A percentile compares a stretch with the other conserved stretches of the same genome.
These are phyloP conservation scores for Triticum timopheevii DNA, from an alignment of 176 grass and related monocot genomes.

Conservation along the genomic window DNA sequence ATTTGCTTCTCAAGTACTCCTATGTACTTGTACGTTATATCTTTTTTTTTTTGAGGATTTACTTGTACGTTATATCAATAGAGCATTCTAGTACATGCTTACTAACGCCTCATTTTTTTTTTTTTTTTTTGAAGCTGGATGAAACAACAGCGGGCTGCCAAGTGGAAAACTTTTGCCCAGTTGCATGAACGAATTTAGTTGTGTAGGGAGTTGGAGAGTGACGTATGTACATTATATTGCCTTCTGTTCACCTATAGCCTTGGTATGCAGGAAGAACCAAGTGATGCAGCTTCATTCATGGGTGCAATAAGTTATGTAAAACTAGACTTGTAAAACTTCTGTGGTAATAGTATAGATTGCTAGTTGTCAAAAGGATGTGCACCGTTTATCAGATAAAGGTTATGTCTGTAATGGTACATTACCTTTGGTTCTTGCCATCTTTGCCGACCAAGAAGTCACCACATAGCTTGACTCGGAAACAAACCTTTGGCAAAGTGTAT, in stretches of 20 bases:
- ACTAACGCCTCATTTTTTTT: conserved; percentile 4
- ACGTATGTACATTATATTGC: conserved; percentile 55
- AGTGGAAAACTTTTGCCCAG: conserved; percentile 37
- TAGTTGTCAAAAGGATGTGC: conserved; percentile 53
- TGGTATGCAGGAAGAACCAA: conserved; percentile 30
- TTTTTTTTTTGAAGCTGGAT: conserved; percentile 21
- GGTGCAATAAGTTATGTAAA: conserved; percentile 52
- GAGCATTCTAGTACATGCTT: not conserved
- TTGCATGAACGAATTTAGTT: conserved; percentile 42
- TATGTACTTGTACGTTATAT: no score
- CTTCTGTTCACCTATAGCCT: conserved; percentile 45
- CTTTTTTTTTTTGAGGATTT: no score
- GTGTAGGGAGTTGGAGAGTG: conserved; percentile 28
- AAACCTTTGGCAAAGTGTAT: not conserved
- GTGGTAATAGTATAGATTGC: conserved; percentile 53
- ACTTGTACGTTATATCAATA: no score
- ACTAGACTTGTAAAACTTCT: conserved; percentile 51
- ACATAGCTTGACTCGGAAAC: conserved; percentile 7
- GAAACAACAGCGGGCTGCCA: conserved; percentile 74
- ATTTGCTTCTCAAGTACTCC: not conserved
- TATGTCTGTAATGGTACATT: conserved; percentile 25
- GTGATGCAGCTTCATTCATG: conserved; percentile 23
- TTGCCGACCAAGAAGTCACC: conserved; percentile 25
- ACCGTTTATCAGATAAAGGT: conserved; percentile 36
- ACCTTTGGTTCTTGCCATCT: conserved; percentile 24